These are phyloP conservation scores for Bullera alba DNA, from an alignment of 768 basidiomycete genomes.

Conservation along the genomic window DNA sequence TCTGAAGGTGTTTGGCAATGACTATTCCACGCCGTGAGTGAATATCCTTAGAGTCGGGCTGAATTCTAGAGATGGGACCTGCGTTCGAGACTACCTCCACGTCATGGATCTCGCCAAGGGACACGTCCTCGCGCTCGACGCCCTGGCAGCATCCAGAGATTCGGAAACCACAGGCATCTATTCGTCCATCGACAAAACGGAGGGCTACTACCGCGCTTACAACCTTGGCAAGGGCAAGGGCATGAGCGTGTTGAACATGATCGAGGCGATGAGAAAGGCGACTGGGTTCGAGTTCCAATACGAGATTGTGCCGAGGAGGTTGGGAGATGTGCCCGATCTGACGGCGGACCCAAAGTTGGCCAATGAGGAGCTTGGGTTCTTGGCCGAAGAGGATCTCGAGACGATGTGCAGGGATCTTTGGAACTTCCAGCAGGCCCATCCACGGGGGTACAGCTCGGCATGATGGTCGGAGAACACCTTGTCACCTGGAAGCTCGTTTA, in stretches of 20 bases:
- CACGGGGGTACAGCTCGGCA: slow-evolving; percentile 57
- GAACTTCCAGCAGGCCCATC: slow-evolving; percentile 98
- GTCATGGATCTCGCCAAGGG: slow-evolving; percentile 92
- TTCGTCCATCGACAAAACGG: slow-evolving; percentile 48
- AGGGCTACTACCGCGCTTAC: slow-evolving; percentile 75
- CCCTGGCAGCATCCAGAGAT: slow-evolving; percentile 54
- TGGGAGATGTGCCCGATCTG: slow-evolving; percentile 89
- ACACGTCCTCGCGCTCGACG: slow-evolving; percentile 83
- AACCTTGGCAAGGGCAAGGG: slow-evolving; percentile 93
- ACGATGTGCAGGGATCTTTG: slow-evolving; percentile 94
- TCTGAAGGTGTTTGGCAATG: slow-evolving; percentile 83
- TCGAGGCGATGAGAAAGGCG: slow-evolving; percentile 87
- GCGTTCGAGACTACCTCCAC: slow-evolving; percentile 71
- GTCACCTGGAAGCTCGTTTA: no score
- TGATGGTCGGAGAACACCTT: background rate
- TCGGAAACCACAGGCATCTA: slow-evolving; percentile 50
- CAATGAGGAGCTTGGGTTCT: slow-evolving; percentile 86
- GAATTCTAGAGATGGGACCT: slow-evolving; percentile 74
- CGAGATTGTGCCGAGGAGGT: slow-evolving; percentile 82
- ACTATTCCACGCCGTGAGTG: slow-evolving; percentile 83
- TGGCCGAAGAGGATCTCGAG: slow-evolving; percentile 69
- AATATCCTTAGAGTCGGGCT: slow-evolving; percentile 30
- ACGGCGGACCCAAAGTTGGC: slow-evolving; percentile 90
- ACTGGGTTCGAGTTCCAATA: slow-evolving; percentile 82
- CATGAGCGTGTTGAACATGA: slow-evolving; percentile 85